Conservation (phyloP, 176 grass and related monocot species). For the Rhynchospora tenuis region DNA sequence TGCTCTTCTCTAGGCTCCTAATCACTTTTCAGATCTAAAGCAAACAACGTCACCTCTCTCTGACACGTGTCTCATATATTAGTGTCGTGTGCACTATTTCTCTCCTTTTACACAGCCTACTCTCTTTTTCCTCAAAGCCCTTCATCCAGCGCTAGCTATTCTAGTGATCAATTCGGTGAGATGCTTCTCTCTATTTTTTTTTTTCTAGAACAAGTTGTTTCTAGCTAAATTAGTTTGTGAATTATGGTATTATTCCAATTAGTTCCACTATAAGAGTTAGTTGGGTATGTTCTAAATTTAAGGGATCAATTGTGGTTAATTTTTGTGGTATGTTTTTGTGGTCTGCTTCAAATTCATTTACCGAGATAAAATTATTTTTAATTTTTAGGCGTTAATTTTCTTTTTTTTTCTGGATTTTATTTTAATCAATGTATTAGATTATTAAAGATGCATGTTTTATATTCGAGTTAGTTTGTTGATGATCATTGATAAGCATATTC, state of each 20-base stretch:
- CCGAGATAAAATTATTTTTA: neutral
- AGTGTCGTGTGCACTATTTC: too few species aligned
- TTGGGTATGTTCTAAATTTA: neutral
- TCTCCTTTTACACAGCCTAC: too few species aligned
- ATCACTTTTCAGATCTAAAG: neutral
- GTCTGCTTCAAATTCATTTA: neutral
- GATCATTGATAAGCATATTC: too few species aligned
- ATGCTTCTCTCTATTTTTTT: neutral
- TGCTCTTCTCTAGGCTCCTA: neutral
- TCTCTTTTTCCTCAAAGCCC: neutral
- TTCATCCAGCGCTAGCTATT: neutral
- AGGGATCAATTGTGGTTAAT: neutral
- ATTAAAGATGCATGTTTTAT: neutral
- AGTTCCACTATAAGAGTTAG: neutral
- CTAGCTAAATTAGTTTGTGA: neutral
- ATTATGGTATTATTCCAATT: neutral
- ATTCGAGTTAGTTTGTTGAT: neutral
- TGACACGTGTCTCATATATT: too few species aligned
- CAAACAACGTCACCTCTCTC: neutral
- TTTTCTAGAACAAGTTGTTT: neutral
- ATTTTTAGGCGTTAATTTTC: neutral
- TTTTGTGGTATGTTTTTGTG: too few species aligned
- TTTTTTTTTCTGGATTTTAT: neutral
- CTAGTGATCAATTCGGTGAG: neutral
- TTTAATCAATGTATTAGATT: neutral